Evolutionary conservation across 352 stramenopile genomes (phyloP), one percentile per base, ranked within the genome.

Genomic region (Pythium scleroteichum): DNA sequence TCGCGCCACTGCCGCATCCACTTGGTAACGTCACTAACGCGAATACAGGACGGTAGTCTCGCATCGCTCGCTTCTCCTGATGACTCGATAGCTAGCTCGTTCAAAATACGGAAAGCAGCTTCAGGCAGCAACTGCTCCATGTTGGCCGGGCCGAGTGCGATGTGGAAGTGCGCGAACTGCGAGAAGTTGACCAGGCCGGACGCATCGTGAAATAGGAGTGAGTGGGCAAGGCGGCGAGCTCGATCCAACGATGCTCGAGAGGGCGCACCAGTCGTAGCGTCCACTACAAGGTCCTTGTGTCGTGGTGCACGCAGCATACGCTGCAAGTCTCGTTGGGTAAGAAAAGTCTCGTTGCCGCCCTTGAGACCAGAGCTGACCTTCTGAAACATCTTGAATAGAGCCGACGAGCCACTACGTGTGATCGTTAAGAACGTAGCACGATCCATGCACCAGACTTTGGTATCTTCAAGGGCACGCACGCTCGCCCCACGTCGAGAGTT

Each of bases 401-500:
- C 81, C 16, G 84, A 76, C 4, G 86, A 95, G 16, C 86, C 86
- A 44, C 84, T 94, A 8, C 82, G 73, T 3, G 83, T 94, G 66
- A 93, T 95, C 1, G 84, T 94, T 22, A 92, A 59, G 47, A 95
- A 91, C n/a, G 78, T 84, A 27, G 84, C 82, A 27, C 84, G 80
- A 51, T 95, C 84, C 77, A 99, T 96, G 57, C 83, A 94, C 95
- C 96, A 99, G 10, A 98, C 77, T 55, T 97, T 97, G 39, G 85
- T 96, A 63, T 90, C 73, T 59, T 94, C 82, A 17, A 90, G 59
- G 1, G 85, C 87, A 22, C 75, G 80, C 26, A 98, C 93, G 0
- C 95, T 98, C 3, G 96, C 96, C 1, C 90, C 91, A 17, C 97
- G 78, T 32, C 96, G 94, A 53, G 88, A 97, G 64, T 98, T 97